Base-by-base conservation (phyloP, 768 basidiomycete species). In the Lactarius trivialis region DNA sequence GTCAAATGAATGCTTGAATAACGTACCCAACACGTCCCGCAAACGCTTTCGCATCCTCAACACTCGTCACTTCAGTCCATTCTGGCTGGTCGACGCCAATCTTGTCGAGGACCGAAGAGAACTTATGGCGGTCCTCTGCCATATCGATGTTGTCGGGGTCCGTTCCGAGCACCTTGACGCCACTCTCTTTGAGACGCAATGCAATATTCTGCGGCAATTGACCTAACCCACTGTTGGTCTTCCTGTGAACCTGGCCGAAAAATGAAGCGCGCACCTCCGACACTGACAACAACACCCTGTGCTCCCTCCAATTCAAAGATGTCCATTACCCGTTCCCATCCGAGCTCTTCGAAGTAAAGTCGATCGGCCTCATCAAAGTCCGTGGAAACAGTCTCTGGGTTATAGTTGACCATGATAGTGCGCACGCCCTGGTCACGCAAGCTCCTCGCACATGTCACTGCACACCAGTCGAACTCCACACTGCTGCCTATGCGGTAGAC, bases 391-490 rank as follows among this genome's bases (percentile, higher is more conserved):
- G 97, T 99, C 76, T 99, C 97, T 9, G 96, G 96, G 76, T 98
- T 99, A 76, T 99, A 99, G 80, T 99, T 99, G 82, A 99, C 82
- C 96, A 98, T 98, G 77, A 99, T 86, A 49, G 97, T 98, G 76
- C 86, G 86, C 72, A 90, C 88, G 73, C 95, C 94, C 83, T 93
- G 91, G 67, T 89, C 85, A 70, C 94, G 82, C 58, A 99, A 83
- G 72, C 89, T 89, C 63, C 97, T 82, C 15, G 94, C 93, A 73
- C 95, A 98, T 1, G 96, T 98, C 43, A 99, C 97, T n/a, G 97
- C 96, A 73, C 97, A 99, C 97, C 97, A 99, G 74, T 99, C 97
- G 73, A 99, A 99, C 79, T 99, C 97, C 71, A 99, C 97, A 67
- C 91, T 94, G 74, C 90, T 93, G 51, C 97, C 97, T 68, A 99